Base-by-base conservation (phyloP, 2,329 filamentous ascomycete genomes). In the Ceratocystis huliohia region DNA sequence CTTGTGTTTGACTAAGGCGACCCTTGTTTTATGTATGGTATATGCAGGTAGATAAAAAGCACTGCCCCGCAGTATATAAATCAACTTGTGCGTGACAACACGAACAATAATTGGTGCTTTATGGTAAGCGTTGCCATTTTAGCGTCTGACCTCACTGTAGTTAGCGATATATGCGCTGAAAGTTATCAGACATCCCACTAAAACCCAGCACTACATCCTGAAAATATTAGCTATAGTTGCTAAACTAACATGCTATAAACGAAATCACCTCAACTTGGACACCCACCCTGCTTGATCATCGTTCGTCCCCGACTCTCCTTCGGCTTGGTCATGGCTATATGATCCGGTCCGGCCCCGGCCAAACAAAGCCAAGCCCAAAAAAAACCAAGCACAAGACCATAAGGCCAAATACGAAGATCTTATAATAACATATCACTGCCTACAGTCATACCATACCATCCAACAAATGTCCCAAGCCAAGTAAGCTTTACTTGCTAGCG, bases 351-450 rank as follows among this genome's bases (percentile, higher is more conserved):
- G 22, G 6, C n/a, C 7, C 22, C 37, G 37, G 37, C 37, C 5
- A 17, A 15, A 10, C 22, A 25, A 53, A 15, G 22, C 22, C 10
- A 20, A 53, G n/a, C n/a, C n/a, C 10, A 25, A 8, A 6, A 13
- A 20, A 59, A 20, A 59, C 7, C 50, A 56, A 57, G 22, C 13
- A 30, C n/a, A 37, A 59, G 37, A 41, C 10, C 37, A 41, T 15
- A 10, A n/a, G 28, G 28, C 56, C 28, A 30, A 59, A 59, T 59
- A 59, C 28, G 56, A 59, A 33, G 56, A 59, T 59, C 56, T 28
- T 59, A 20, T 59, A 37, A n/a, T 20, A 59, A 20, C 56, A 59
- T n/a, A n/a, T 37, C 20, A 41, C 37, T 25, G 56, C 56, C 30
- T 57, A 33, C 22, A 5, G 53, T 33, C 53, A 57, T 28, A 30